These are phyloP conservation scores for Xanthoconium purpureum DNA, from an alignment of 768 basidiomycete species.

Conservation along the genomic window DNA sequence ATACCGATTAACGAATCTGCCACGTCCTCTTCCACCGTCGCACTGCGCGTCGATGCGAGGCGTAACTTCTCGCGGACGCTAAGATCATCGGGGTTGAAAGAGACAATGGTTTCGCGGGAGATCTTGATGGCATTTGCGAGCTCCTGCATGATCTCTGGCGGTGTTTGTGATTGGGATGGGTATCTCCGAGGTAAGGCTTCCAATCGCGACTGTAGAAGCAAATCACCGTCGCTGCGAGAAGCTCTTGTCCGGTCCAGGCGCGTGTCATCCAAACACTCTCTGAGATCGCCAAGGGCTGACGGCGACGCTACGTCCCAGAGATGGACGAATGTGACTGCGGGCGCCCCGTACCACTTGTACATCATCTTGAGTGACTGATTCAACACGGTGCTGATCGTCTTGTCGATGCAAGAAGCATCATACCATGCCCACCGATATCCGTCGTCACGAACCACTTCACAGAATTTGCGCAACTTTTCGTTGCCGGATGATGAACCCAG, in stretches of 20 bases:
- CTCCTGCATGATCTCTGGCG: slow-evolving; percentile 9
- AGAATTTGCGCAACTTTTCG: slow-evolving; percentile 10
- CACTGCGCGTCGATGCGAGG: slow-evolving; percentile 6
- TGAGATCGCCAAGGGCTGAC: not conserved
- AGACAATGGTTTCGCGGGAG: not conserved
- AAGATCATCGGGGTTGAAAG: slow-evolving; percentile 6
- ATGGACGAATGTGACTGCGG: slow-evolving; percentile 1
- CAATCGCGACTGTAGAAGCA: slow-evolving; percentile 10
- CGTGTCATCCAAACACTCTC: slow-evolving; percentile 10
- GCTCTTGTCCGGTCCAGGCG: slow-evolving; percentile 18
- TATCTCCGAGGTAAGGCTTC: slow-evolving; percentile 9
- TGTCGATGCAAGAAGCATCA: slow-evolving; percentile 13
- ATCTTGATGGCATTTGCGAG: slow-evolving; percentile 3
- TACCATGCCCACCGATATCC: slow-evolving; percentile 17
- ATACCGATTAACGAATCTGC: slow-evolving; percentile 9
- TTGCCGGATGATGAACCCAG: not conserved
- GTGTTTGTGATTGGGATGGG: slow-evolving; percentile 6
- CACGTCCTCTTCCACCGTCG: slow-evolving; percentile 6
- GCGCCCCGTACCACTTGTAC: slow-evolving; percentile 13
- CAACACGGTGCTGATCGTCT: slow-evolving; percentile 3
- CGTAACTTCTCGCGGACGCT: slow-evolving; percentile 6
- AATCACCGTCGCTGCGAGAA: slow-evolving; percentile 8
- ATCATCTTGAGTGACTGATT: slow-evolving; percentile 10
- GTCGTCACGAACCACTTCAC: not conserved
- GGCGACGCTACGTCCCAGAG: not conserved